A percentile compares a stretch with the other conserved stretches of the same genome.
phyloP scores from a whole-genome alignment of 2,329 filamentous ascomycete genomes.

The Botrytis sinoallii region DNA sequence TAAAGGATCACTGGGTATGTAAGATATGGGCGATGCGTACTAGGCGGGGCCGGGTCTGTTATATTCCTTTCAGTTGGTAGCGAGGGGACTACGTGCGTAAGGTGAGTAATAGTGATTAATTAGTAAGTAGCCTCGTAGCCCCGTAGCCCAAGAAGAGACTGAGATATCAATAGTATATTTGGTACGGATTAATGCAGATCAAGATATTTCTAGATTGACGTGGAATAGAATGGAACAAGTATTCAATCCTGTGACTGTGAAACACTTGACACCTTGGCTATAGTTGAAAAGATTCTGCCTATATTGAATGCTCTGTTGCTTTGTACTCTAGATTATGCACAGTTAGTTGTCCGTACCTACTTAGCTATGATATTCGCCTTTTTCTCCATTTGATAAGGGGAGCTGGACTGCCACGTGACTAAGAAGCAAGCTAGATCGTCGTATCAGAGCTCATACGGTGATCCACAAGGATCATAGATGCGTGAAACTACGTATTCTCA shows the following conservation, averaged over 20 bases:
- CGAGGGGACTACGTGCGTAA: neutral
- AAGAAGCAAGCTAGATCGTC: neutral
- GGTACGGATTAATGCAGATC: neutral
- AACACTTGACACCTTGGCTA: neutral
- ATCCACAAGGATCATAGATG: neutral
- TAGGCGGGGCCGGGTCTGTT: neutral
- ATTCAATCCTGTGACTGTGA: neutral
- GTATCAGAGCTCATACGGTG: neutral
- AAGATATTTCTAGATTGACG: neutral
- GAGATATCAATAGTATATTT: neutral
- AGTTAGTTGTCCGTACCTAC: too few relatives aligned
- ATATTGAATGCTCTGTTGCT: neutral
- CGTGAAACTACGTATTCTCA: neutral
- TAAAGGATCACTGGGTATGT: neutral
- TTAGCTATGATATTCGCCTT: neutral
- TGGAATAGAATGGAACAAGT: neutral
- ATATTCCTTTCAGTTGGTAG: neutral
- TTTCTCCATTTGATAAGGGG: neutral
- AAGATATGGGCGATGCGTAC: neutral
- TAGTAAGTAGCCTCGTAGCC: neutral
- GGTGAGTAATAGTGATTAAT: neutral
- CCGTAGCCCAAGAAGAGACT: neutral
- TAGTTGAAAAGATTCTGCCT: neutral
- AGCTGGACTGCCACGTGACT: neutral
- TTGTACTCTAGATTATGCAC: neutral